Evolutionary conservation across 2,329 filamentous ascomycete species (phyloP), one percentile per base, ranked within the genome.

Genomic region (Alternaria brassicicola): DNA sequence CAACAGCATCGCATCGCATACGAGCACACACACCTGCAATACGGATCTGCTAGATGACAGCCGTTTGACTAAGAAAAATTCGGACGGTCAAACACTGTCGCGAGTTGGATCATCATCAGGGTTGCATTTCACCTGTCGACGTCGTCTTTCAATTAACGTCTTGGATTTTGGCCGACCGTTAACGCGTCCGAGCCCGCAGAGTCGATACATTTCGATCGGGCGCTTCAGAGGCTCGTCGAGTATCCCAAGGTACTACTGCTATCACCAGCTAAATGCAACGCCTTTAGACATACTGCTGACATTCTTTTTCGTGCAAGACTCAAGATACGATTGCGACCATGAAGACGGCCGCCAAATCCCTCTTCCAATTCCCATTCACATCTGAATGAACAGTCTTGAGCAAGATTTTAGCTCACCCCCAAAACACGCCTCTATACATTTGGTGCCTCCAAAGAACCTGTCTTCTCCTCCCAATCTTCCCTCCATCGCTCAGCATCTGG

Each of bases 1-100:
- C 41, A 25, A 26, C 12, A 13, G 13, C 54, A 31, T 47, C 41
- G 41, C 33, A 48, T 42, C 45, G 35, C 49, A 57, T 52, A 30
- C n/a, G 23, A 35, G 23, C n/a, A 42, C n/a, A 47, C 43, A 46
- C 15, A 28, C 19, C 7, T 46, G 28, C 26, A 46, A 33, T 15
- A 17, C 28, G 43, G 23, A 12, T 17, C 19, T 10, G 19, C 30
- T 28, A 17, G 43, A 23, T 31, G 43, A 33, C 26, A n/a, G 8
- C 28, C 28, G 28, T 17, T 33, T 15, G 15, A 21, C 43, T 31
- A 12, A 12, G 17, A 12, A 6, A 31, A 23, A 12, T 3, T 17
- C 15, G 28, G n/a, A 33, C 6, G 5, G 17, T 46, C 19, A 46
- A 19, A 46, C 28, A 2, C 7, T 10, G 17, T 23, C 17, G 13